Percentiles rank a stretch among this genome's conserved stretches.
Evolutionary conservation across 306 rosid genomes (phyloP).

Genomic region (Arachis hypogaea): DNA sequence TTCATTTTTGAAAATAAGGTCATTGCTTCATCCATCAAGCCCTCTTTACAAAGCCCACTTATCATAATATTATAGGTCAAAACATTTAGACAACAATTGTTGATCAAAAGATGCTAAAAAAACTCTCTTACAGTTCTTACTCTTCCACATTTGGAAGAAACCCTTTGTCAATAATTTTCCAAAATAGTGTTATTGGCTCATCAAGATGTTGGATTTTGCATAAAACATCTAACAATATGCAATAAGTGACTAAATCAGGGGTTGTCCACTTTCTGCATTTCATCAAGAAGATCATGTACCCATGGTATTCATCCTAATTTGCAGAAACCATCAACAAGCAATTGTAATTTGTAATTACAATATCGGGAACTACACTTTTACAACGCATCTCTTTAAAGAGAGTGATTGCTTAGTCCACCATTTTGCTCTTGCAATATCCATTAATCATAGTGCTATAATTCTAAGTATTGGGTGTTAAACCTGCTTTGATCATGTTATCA

Average conservation of each 20-base stretch:
- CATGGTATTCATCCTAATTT: not conserved
- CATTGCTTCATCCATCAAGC: not conserved
- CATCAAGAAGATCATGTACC: not conserved
- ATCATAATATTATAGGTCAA: not conserved
- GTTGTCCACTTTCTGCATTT: not conserved
- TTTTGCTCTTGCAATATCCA: not conserved
- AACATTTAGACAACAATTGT: no score
- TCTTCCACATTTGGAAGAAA: not conserved
- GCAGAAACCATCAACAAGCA: not conserved
- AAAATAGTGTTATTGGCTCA: not conserved
- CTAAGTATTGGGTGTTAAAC: not conserved
- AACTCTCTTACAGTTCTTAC: not conserved
- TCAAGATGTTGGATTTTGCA: not conserved
- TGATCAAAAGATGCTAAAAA: not conserved
- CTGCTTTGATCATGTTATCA: not conserved
- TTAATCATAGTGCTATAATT: slow-evolving; percentile 5
- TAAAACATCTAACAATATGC: not conserved
- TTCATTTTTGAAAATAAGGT: not conserved
- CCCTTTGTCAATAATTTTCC: not conserved
- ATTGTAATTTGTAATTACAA: not conserved
- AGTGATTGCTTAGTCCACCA: not conserved
- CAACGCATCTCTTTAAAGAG: not conserved
- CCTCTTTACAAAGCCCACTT: not conserved
- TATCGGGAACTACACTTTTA: not conserved
- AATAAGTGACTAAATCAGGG: not conserved